Conservation (phyloP, 2,329 filamentous ascomycete genomes). For the Fulvia fulva region DNA sequence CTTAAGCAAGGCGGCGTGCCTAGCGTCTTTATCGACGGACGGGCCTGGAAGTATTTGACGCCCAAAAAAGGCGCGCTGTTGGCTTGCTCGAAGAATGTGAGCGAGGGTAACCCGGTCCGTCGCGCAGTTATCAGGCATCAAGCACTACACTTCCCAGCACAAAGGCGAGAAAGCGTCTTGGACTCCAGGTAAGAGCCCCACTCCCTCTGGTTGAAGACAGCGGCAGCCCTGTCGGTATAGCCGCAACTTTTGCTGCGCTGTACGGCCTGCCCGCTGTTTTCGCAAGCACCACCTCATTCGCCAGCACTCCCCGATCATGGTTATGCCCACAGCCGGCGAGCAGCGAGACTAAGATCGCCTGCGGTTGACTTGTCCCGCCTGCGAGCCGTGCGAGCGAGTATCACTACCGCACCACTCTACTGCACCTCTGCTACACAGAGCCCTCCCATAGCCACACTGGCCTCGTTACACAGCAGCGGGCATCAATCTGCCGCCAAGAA, state of each 20-base stretch:
- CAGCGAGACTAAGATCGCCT: background rate
- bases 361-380: background rate
- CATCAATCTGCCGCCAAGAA: background rate
- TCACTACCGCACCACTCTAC: background rate
- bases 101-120: background rate
- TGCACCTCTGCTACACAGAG: background rate
- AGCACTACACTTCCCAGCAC: background rate
- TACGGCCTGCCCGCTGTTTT: background rate
- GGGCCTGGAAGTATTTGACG: background rate
- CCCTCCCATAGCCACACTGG: background rate
- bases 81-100: background rate
- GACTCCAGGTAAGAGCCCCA: background rate
- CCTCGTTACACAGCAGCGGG: conserved; percentile 1
- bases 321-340: background rate
- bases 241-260: background rate
- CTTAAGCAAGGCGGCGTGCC: background rate
- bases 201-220: background rate
- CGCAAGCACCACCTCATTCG: background rate
- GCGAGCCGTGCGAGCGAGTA: background rate
- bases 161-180: background rate
- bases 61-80: background rate
- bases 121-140: background rate
- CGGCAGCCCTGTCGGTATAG: background rate
- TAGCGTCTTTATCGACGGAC: background rate
- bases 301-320: background rate